Evolutionary conservation across 768 basidiomycete genomes (phyloP).

Genomic region (Lentinula aciculospora): DNA sequence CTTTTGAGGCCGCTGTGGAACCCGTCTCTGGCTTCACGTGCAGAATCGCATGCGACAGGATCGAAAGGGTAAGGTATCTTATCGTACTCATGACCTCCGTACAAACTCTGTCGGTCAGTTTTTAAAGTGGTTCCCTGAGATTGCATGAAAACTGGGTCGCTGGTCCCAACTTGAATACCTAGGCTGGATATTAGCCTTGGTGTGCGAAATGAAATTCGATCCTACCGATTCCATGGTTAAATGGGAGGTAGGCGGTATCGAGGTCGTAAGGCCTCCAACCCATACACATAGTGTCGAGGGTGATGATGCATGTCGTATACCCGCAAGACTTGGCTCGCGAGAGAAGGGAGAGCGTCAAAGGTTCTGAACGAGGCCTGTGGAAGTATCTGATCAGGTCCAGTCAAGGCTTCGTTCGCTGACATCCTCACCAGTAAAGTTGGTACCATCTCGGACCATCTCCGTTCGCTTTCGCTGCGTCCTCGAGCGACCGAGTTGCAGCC

Average conservation of each 20-base stretch:
- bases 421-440: slow-evolving; percentile 37
- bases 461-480: slow-evolving; percentile 41
- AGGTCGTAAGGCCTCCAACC: slow-evolving; percentile 42
- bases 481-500: slow-evolving; percentile 38
- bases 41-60: slow-evolving; percentile 12
- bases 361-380: slow-evolving; percentile 31
- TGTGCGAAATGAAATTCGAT: slow-evolving; percentile 17
- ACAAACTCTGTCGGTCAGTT: slow-evolving; percentile 16
- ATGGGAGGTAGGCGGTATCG: slow-evolving; percentile 33
- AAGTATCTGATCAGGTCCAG: not conserved
- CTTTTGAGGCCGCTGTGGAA: slow-evolving; percentile 10
- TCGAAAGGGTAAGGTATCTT: not conserved
- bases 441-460: slow-evolving; percentile 42
- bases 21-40: slow-evolving; percentile 23
- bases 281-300: slow-evolving; percentile 32
- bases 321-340: slow-evolving; percentile 34
- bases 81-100: not conserved
- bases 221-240: slow-evolving; percentile 13
- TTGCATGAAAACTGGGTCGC: slow-evolving; percentile 48
- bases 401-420: not conserved
- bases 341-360: slow-evolving; percentile 34
- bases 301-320: slow-evolving; percentile 38
- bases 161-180: slow-evolving; percentile 33
- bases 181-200: not conserved
- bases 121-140: slow-evolving; percentile 16